These are phyloP conservation scores for Carallia pectinifolia DNA, from an alignment of 345 rosid genomes.

Conservation along the genomic window DNA sequence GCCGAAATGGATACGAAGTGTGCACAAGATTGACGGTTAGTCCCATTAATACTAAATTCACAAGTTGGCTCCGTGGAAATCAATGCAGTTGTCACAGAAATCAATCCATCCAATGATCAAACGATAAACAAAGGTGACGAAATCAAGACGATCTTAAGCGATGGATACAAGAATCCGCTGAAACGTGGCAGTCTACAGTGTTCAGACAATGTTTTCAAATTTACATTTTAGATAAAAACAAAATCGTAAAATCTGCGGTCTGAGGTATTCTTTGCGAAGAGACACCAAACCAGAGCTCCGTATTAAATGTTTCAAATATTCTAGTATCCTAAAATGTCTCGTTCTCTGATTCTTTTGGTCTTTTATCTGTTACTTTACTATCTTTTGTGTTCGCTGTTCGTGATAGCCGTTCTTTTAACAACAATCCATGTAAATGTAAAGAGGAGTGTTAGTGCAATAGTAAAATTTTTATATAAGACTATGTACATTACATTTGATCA, in stretches of 20 bases:
- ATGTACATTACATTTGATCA: too few relatives aligned
- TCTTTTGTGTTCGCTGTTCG: too few relatives aligned
- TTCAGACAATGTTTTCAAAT: not conserved
- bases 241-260: not conserved
- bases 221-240: not conserved
- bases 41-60: not conserved
- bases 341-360: too few relatives aligned
- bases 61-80: not conserved
- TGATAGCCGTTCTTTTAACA: too few relatives aligned
- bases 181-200: not conserved
- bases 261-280: not conserved
- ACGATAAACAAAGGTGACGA: not conserved
- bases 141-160: not conserved
- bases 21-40: not conserved
- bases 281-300: not conserved
- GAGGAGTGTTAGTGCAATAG: too few relatives aligned
- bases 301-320: too few relatives aligned
- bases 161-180: conserved; percentile 7
- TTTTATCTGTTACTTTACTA: too few relatives aligned
- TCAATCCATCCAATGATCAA: too few relatives aligned
- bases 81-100: not conserved
- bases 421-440: too few relatives aligned
- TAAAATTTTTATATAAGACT: too few relatives aligned
- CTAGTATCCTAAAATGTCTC: too few relatives aligned
- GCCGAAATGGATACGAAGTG: not conserved